These are phyloP conservation scores for Solanum neorickii DNA, from an alignment of 257 asterid genomes.

Conservation along the genomic window DNA sequence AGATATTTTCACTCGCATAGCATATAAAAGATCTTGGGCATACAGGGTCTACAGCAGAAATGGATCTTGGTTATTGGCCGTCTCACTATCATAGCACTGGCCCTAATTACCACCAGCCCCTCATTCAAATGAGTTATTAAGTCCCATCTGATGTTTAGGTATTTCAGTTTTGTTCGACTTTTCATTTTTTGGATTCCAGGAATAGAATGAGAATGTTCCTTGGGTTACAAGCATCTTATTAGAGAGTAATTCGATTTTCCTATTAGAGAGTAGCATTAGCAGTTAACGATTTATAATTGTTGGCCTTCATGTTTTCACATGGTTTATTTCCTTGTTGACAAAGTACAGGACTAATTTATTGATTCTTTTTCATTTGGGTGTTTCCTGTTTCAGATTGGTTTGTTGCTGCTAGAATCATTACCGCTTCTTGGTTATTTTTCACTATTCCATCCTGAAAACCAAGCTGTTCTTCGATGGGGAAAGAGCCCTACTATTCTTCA, in stretches of 20 bases:
- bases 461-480: conserved; percentile 99
- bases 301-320: not conserved
- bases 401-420: conserved; percentile 69
- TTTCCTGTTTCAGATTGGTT: conserved; percentile 48
- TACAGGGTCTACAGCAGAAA: not conserved
- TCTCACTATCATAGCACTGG: not conserved
- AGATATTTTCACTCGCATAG: not conserved
- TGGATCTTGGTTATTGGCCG: not conserved
- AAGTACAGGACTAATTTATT: not conserved
- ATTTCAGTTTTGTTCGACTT: not conserved
- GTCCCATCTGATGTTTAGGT: not conserved
- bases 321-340: not conserved
- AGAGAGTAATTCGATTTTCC: not conserved
- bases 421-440: conserved; percentile 90
- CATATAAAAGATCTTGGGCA: not conserved
- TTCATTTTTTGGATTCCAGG: not conserved
- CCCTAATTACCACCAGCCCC: not conserved
- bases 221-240: not conserved
- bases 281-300: not conserved
- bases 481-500: conserved; percentile 98
- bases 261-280: too few species aligned
- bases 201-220: not conserved
- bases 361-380: not conserved
- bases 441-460: conserved; percentile 76
- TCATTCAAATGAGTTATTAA: not conserved